phyloP scores from a whole-genome alignment of 1,284 basidiomycete species.

The Ganoderma boninense region DNA sequence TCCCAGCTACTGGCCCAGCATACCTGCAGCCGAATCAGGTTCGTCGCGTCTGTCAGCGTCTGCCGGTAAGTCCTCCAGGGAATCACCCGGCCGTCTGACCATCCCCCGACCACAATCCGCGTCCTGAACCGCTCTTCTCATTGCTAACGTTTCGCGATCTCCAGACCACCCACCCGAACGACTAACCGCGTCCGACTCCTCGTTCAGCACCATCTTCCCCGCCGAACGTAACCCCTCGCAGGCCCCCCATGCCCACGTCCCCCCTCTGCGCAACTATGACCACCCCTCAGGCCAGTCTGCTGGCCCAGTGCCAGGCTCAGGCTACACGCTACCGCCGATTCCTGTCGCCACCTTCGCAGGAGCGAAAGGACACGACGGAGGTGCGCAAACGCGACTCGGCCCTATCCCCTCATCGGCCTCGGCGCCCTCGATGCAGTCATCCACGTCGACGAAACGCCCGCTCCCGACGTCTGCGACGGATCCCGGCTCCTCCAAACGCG shows the following conservation, averaged over 20 bases:
- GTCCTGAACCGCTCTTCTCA: no score
- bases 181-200: not conserved
- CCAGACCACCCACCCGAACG: not conserved
- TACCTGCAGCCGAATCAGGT: constrained; percentile 20
- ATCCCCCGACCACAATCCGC: not conserved
- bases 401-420: constrained; percentile 26
- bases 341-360: constrained; percentile 18
- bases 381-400: constrained; percentile 15
- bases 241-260: constrained; percentile 22
- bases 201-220: constrained; percentile 20
- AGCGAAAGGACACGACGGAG: not conserved
- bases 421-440: constrained; percentile 23
- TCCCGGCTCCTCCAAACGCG: constrained; percentile 35
- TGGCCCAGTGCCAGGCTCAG: not conserved
- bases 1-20: constrained; percentile 34
- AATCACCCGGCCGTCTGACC: constrained; percentile 2
- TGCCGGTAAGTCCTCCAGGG: not conserved
- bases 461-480: constrained; percentile 27
- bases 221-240: constrained; percentile 14
- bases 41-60: constrained; percentile 12
- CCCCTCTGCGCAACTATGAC: constrained; percentile 25
- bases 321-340: constrained; percentile 28
- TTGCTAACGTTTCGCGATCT: not conserved
- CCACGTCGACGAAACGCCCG: constrained; percentile 33
- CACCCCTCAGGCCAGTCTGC: constrained; percentile 12